phyloP scores from a whole-genome alignment of 1,139 yeast genomes.

The Candida freyschussii region DNA sequence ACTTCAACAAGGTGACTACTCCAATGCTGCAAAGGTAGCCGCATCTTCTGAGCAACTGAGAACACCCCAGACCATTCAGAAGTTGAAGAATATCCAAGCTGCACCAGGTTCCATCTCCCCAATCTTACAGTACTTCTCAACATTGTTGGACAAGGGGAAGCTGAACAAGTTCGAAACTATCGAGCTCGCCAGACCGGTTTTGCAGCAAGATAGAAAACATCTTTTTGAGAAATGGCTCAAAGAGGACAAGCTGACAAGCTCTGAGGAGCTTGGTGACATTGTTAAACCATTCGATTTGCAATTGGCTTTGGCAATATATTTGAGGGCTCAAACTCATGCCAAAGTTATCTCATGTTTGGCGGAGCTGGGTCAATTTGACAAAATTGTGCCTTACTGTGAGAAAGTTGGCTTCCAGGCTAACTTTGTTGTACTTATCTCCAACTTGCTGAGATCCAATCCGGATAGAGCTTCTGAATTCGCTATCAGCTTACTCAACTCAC shows the following conservation, averaged over 20 bases:
- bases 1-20: slow-evolving; percentile 80
- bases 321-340: slow-evolving; percentile 78
- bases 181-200: slow-evolving; percentile 91
- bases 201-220: slow-evolving; percentile 93
- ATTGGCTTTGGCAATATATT: slow-evolving; percentile 85
- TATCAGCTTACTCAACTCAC: slow-evolving; percentile 66
- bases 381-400: slow-evolving; percentile 89
- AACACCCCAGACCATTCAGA: slow-evolving; percentile 91
- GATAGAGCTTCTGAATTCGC: slow-evolving; percentile 98
- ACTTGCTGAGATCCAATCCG: slow-evolving; percentile 88
- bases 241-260: slow-evolving; percentile 88
- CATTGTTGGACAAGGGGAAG: slow-evolving; percentile 87
- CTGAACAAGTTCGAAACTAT: slow-evolving; percentile 91
- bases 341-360: slow-evolving; percentile 93
- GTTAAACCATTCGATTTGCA: slow-evolving; percentile 85
- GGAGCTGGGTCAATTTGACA: slow-evolving; percentile 94
- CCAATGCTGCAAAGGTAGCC: slow-evolving; percentile 93
- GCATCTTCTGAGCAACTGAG: slow-evolving; percentile 93
- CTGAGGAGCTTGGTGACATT: slow-evolving; percentile 96
- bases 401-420: slow-evolving; percentile 88
- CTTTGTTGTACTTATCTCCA: slow-evolving; percentile 84
- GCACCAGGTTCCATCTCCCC: slow-evolving; percentile 96
- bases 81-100: slow-evolving; percentile 88
- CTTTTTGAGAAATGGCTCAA: slow-evolving; percentile 94
- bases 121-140: slow-evolving; percentile 86